phyloP scores from a whole-genome alignment of 106 monocot species.

The Apostasia ramifera region DNA sequence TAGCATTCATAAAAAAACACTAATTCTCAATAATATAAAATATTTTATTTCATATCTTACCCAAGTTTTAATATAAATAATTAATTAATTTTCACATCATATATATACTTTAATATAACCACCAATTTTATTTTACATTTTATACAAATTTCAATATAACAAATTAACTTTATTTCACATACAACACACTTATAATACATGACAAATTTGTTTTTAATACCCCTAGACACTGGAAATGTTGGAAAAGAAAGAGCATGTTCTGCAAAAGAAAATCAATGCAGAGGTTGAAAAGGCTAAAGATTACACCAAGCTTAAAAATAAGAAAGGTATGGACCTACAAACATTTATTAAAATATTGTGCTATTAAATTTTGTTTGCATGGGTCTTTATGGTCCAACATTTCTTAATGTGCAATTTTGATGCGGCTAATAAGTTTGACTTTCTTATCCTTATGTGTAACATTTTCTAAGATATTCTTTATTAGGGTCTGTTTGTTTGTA shows the following conservation, averaged over 20 bases:
- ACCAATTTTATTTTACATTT: no score
- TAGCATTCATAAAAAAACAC: no score
- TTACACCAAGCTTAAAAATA: constrained; percentile 45
- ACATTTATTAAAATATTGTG: no score
- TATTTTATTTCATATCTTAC: no score
- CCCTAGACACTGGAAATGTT: constrained; percentile 49
- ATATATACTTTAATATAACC: neutral
- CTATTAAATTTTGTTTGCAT: no score
- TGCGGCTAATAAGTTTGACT: neutral
- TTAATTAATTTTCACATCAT: no score
- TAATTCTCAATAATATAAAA: no score
- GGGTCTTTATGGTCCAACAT: no score
- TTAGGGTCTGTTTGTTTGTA: no score
- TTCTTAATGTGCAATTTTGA: neutral
- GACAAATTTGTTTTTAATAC: neutral
- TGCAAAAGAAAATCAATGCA: constrained; percentile 42
- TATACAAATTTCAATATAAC: no score
- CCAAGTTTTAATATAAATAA: neutral
- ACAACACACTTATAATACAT: neutral
- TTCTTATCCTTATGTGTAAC: neutral
- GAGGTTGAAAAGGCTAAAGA: constrained; percentile 70
- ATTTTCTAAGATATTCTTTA: neutral
- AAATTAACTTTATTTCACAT: neutral
- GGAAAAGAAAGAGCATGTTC: constrained; percentile 61
- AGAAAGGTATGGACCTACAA: constrained; percentile 28